Evolutionary conservation across 768 basidiomycete genomes (phyloP).

Genomic region (Podaxis sp.): DNA sequence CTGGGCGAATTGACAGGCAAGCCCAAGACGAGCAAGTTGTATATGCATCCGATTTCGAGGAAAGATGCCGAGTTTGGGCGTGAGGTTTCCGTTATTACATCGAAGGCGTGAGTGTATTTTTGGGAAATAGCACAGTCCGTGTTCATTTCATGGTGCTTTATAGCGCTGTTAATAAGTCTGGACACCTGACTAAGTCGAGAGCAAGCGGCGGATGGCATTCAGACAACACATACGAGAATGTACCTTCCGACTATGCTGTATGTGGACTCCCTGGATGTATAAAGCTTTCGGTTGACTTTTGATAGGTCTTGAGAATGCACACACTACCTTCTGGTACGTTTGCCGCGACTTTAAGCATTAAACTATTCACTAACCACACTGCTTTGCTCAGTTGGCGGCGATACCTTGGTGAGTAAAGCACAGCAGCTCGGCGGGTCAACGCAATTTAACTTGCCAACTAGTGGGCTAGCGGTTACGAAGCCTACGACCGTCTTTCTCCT

Average conservation of each 20-base stretch:
- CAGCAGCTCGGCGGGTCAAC: background rate
- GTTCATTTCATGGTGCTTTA: no score
- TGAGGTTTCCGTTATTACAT: slow-evolving; percentile 54
- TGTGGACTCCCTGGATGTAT: background rate
- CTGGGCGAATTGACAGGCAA: slow-evolving; percentile 43
- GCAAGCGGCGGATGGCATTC: slow-evolving; percentile 52
- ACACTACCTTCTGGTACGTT: slow-evolving; percentile 35
- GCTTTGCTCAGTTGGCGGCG: background rate
- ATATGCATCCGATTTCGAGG: slow-evolving; percentile 57
- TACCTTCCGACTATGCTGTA: slow-evolving; percentile 60
- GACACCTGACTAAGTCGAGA: slow-evolving; percentile 28
- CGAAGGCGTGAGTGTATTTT: slow-evolving; percentile 32
- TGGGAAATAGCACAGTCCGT: background rate
- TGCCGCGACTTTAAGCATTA: background rate
- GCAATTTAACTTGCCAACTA: background rate
- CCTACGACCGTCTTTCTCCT: slow-evolving; percentile 63
- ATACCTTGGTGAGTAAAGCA: background rate
- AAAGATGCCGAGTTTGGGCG: slow-evolving; percentile 47
- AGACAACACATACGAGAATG: slow-evolving; percentile 59
- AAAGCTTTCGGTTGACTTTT: background rate
- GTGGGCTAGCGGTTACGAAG: slow-evolving; percentile 49
- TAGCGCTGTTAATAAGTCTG: slow-evolving; percentile 41
- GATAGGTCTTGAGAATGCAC: slow-evolving; percentile 39
- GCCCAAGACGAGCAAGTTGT: slow-evolving; percentile 44
- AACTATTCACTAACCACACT: background rate